Percentiles rank a stretch among this genome's conserved stretches.
Evolutionary conservation across 371 early-diverging fungal genomes (phyloP).

Genomic region (Fennellomyces sp.): DNA sequence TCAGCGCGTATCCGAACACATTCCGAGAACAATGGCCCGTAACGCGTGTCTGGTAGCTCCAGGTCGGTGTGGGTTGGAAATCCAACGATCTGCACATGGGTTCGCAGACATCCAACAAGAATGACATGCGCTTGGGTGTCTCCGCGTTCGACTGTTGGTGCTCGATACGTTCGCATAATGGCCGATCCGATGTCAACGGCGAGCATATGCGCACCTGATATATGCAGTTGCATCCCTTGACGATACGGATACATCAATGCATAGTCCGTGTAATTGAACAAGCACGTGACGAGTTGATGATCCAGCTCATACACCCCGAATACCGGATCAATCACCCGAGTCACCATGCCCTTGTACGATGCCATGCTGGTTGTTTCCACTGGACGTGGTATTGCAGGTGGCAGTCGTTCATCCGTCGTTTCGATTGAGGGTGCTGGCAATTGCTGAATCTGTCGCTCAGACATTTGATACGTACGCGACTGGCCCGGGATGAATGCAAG

Average conservation of each 20-base stretch:
- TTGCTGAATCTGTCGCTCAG: background rate
- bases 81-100: constrained; percentile 9
- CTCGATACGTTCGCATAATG: background rate
- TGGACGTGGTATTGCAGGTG: background rate
- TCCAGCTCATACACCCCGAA: constrained; percentile 40
- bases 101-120: constrained; percentile 22
- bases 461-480: background rate
- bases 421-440: background rate
- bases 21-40: background rate
- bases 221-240: constrained; percentile 10
- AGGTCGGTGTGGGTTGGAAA: constrained; percentile 13
- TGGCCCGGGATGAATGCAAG: constrained; percentile 1
- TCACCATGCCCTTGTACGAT: constrained; percentile 17
- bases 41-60: background rate
- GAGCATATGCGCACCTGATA: constrained; percentile 23
- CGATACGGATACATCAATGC: constrained; percentile 21
- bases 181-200: background rate
- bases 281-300: constrained; percentile 10
- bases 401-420: background rate
- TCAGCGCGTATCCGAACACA: background rate
- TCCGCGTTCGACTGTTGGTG: background rate
- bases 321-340: constrained; percentile 30
- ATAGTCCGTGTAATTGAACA: constrained; percentile 24
- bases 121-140: background rate
- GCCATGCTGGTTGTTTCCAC: background rate